Evolutionary conservation across 345 rosid species (phyloP).

Genomic region (Lagerstroemia speciosa): DNA sequence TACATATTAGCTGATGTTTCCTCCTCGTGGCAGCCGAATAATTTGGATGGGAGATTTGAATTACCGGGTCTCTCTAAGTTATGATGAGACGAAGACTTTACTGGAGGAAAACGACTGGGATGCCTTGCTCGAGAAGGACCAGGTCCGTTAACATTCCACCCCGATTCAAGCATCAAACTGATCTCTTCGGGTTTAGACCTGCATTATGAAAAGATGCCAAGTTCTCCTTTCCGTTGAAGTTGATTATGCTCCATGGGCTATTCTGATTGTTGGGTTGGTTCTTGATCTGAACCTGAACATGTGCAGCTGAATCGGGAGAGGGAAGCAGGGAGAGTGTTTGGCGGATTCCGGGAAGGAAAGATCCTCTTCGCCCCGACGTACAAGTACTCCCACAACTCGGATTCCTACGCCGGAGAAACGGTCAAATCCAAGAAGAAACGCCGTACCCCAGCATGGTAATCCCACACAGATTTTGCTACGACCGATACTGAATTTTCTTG

Average conservation of each 20-base stretch:
- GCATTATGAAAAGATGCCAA: too few relatives aligned
- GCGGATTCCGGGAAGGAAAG: constrained; percentile 68
- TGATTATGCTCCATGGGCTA: neutral
- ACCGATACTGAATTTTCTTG: neutral
- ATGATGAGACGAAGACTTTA: constrained; percentile 61
- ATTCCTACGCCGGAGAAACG: constrained; percentile 79
- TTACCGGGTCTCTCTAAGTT: constrained; percentile 64
- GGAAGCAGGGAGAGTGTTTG: constrained; percentile 80
- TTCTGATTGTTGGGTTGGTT: neutral
- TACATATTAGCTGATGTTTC: neutral
- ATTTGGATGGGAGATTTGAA: constrained; percentile 95
- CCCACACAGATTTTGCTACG: too few relatives aligned
- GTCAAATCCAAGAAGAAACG: constrained; percentile 88
- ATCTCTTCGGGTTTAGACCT: too few relatives aligned
- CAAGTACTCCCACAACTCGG: constrained; percentile 79
- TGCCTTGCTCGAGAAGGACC: constrained; percentile 69
- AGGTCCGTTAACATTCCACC: constrained; percentile 36
- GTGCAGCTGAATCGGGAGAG: constrained; percentile 70
- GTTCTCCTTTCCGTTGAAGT: too few relatives aligned
- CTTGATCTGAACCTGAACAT: too few relatives aligned
- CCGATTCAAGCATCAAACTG: neutral
- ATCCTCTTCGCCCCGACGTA: constrained; percentile 86
- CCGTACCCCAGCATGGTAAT: constrained; percentile 92
- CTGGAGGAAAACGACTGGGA: constrained; percentile 81
- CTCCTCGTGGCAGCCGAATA: constrained; percentile 45